phyloP scores from a whole-genome alignment of 2,329 filamentous ascomycete genomes.

The Sphaceloma murrayae region DNA sequence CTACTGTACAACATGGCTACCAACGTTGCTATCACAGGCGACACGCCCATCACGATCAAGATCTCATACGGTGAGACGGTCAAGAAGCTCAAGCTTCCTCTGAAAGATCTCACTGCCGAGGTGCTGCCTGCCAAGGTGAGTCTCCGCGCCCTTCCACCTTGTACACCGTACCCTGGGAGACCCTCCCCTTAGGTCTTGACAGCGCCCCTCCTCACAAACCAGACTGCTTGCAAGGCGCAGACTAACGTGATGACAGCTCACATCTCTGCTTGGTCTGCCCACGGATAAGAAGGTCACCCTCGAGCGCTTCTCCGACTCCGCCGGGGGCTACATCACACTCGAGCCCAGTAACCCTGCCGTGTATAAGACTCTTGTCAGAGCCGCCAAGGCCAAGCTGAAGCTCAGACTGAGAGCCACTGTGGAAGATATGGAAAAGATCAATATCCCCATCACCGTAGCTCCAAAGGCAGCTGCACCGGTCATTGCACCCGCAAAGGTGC shows the following conservation, averaged over 20 bases:
- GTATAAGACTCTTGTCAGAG: slow-evolving; percentile 94
- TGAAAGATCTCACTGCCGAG: slow-evolving; percentile 68
- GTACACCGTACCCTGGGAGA: too few relatives aligned
- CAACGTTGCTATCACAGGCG: slow-evolving; percentile 45
- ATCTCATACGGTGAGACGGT: slow-evolving; percentile 65
- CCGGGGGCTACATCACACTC: slow-evolving; percentile 67
- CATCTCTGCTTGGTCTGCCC: slow-evolving; percentile 56
- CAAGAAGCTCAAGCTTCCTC: slow-evolving; percentile 78
- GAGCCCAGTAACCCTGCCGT: slow-evolving; percentile 68
- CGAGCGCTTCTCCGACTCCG: slow-evolving; percentile 93
- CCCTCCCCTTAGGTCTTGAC: slow-evolving; percentile 3
- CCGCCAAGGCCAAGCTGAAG: slow-evolving; percentile 97
- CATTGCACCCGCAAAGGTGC: slow-evolving; percentile 22
- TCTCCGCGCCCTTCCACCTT: slow-evolving; percentile 22
- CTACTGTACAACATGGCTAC: slow-evolving; percentile 30
- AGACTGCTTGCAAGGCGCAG: slow-evolving; percentile 19
- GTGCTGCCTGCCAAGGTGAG: slow-evolving; percentile 77
- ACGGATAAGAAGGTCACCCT: slow-evolving; percentile 55
- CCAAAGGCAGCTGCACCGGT: slow-evolving; percentile 20
- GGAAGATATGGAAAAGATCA: slow-evolving; percentile 17
- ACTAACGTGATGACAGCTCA: slow-evolving; percentile 47
- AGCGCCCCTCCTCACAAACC: slow-evolving; percentile 21
- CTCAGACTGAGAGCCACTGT: slow-evolving; percentile 60
- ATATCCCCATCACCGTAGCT: slow-evolving; percentile 7
- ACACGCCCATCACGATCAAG: slow-evolving; percentile 78